Percentiles rank a stretch among this genome's conserved stretches.
phyloP scores from a whole-genome alignment of 306 rosid genomes.

The Trichosanthes cucumerina region DNA sequence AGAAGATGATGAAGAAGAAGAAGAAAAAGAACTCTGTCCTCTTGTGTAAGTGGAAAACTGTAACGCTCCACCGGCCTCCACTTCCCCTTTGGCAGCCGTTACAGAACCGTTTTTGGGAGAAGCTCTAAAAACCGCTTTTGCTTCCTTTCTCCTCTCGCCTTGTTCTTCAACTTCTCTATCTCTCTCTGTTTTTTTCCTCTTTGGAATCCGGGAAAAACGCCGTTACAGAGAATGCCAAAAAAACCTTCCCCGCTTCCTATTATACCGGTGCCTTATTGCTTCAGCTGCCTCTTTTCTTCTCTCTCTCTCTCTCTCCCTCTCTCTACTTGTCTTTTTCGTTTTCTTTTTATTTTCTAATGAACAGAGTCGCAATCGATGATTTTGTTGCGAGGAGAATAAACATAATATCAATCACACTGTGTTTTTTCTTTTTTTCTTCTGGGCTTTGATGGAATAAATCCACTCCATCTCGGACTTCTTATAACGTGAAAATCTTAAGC shows the following conservation, averaged over 20 bases:
- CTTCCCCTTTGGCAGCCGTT: conserved; percentile 16
- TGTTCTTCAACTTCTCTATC: background rate
- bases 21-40: background rate
- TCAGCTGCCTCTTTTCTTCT: conserved; percentile 2
- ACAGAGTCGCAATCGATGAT: background rate
- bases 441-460: background rate
- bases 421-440: background rate
- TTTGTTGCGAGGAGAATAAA: background rate
- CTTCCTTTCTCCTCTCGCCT: background rate
- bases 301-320: conserved; percentile 4
- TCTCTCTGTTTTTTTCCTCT: conserved; percentile 1
- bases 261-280: conserved; percentile 26
- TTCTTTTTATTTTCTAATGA: conserved; percentile 1
- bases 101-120: conserved; percentile 18
- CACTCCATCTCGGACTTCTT: background rate
- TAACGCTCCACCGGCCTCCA: conserved; percentile 20
- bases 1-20: background rate
- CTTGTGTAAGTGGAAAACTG: conserved; percentile 9
- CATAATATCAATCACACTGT: background rate
- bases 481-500: background rate
- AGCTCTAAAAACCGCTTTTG: conserved; percentile 20
- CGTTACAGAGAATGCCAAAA: conserved; percentile 34
- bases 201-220: conserved; percentile 31
- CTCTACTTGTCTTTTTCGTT: conserved; percentile 10
- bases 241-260: conserved; percentile 39